Conservation (phyloP, 495 filamentous ascomycete genomes). For the Penicillium odoratum region DNA sequence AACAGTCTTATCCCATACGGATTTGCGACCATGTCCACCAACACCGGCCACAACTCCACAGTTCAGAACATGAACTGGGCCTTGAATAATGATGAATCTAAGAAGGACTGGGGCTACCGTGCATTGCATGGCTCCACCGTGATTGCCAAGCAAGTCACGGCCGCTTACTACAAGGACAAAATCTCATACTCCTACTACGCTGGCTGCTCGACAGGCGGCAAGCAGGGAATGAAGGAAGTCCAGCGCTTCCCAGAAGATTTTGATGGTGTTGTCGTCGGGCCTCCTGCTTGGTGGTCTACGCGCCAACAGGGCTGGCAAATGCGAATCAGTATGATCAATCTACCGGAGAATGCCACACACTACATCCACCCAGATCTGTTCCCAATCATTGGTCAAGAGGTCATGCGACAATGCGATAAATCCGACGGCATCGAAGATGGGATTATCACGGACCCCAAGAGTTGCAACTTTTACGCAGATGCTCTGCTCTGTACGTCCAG, state of each 20-base stretch:
- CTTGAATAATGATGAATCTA: constrained; percentile 34
- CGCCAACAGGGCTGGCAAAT: constrained; percentile 50
- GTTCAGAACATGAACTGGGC: constrained; percentile 46
- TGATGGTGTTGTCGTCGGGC: constrained; percentile 34
- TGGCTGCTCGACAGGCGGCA: constrained; percentile 49
- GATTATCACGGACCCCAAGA: constrained; percentile 52
- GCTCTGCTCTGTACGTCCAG: constrained; percentile 30
- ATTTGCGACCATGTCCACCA: constrained; percentile 54
- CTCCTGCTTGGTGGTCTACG: constrained; percentile 48
- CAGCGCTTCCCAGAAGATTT: constrained; percentile 37
- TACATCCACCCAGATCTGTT: constrained; percentile 7
- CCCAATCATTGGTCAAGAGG: constrained; percentile 7
- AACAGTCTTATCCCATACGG: constrained; percentile 33
- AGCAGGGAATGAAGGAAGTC: constrained; percentile 44
- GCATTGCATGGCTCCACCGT: neutral
- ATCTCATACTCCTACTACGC: constrained; percentile 40
- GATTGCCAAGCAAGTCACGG: neutral
- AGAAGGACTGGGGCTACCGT: constrained; percentile 26
- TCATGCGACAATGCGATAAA: constrained; percentile 50
- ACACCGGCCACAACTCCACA: constrained; percentile 54
- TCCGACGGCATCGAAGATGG: constrained; percentile 54
- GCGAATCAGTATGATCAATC: neutral
- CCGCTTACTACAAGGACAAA: constrained; percentile 11
- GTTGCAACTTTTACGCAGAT: constrained; percentile 49
- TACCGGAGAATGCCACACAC: neutral